Evolutionary conservation across 345 rosid genomes (phyloP), one percentile per base, ranked within the genome.

Genomic region (Populus pruinosa): DNA sequence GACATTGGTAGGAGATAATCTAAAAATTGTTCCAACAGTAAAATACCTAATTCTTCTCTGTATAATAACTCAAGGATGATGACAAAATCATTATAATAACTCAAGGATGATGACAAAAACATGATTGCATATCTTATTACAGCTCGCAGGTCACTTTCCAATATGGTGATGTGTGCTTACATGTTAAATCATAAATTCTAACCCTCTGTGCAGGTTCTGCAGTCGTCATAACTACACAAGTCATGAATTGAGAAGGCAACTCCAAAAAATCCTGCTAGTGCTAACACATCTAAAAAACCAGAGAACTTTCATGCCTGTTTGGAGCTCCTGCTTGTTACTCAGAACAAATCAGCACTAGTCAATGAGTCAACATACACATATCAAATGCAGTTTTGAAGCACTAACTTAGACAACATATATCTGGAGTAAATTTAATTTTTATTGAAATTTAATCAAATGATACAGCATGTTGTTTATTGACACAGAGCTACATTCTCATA

Each of bases 401-500:
- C 23, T 53, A 13, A 29, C 9, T 20, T 20, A 38, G 41, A 21
- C 66, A 56, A 12, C 29, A n/a, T 25, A 59, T 59, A 23, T n/a
- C 63, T 9, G 31, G 7, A 35, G 23, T 36, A 23, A 39, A 56
- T 36, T 55, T 10, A 61, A 17, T 16, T 59, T 44, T 33, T 25
- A 70, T 69, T 71, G 33, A 29, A 44, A 33, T 62, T 44, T 41
- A 67, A 47, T 76, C 33, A 72, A 73, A 81, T 39, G 56, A 65
- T 79, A 67, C 77, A 77, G 21, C 5, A 64, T 13, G 20, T 71
- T 43, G 21, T 36, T 77, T 79, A 69, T 64, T 64, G 69, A 47
- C 77, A 69, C 64, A 78, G 56, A 36, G 78, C 71, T 55, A 63
- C 62, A 68, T 43, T 69, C 31, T 71, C 56, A 38, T 31, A 66